These are phyloP conservation scores for Ogataea thermomethanolica DNA, from an alignment of 805 yeast genomes.

Conservation along the genomic window DNA sequence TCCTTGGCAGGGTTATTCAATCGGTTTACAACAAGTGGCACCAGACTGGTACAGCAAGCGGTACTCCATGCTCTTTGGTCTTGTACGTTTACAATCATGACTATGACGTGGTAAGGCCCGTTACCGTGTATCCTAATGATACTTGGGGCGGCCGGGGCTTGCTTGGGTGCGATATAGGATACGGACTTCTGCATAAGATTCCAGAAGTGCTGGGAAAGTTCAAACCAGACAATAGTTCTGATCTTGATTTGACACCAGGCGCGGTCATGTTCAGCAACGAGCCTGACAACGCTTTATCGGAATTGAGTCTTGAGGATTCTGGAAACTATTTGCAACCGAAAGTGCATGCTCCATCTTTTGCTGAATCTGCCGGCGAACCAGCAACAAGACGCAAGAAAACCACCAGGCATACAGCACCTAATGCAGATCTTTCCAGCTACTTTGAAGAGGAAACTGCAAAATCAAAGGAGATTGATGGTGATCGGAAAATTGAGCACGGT, in stretches of 20 bases:
- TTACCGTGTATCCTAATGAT: constrained; percentile 70
- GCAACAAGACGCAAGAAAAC: constrained; percentile 20
- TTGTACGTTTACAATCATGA: constrained; percentile 85
- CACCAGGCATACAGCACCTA: constrained; percentile 11
- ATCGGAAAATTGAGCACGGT: constrained; percentile 23
- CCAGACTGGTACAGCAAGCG: constrained; percentile 19
- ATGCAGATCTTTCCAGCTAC: constrained; percentile 35
- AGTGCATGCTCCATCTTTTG: constrained; percentile 26
- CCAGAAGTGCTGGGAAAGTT: constrained; percentile 62
- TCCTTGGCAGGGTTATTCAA: constrained; percentile 63
- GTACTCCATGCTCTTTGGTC: constrained; percentile 39
- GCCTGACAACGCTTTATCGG: background rate
- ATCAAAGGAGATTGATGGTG: constrained; percentile 38
- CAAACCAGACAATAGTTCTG: constrained; percentile 16
- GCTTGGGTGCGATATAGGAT: constrained; percentile 93
- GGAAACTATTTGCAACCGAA: constrained; percentile 20
- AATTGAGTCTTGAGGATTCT: constrained; percentile 6
- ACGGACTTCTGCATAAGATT: constrained; percentile 72
- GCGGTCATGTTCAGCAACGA: constrained; percentile 20
- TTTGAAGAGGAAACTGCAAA: constrained; percentile 41
- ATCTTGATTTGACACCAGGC: constrained; percentile 23
- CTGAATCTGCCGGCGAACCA: constrained; percentile 1
- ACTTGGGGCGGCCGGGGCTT: constrained; percentile 82
- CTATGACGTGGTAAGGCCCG: constrained; percentile 81
- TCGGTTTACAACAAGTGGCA: constrained; percentile 42